phyloP scores from a whole-genome alignment of 768 basidiomycete genomes.

The Glaciozyma antarctica region DNA sequence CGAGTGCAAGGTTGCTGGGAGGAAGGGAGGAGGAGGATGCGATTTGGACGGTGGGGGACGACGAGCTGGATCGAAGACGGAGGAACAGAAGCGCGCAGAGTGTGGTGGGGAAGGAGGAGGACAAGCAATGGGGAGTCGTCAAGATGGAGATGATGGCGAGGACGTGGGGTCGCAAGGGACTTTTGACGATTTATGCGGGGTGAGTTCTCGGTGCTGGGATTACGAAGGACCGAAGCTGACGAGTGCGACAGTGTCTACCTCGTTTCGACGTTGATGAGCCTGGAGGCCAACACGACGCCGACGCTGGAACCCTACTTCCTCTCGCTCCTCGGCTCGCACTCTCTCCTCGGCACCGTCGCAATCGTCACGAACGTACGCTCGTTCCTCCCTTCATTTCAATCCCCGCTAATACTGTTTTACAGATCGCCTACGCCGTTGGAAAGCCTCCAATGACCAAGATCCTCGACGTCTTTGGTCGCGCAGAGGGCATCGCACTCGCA shows the following conservation, averaged over 20 bases:
- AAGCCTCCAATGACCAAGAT: constrained; percentile 35
- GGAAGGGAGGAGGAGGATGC: constrained; percentile 1
- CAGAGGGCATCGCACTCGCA: constrained; percentile 33
- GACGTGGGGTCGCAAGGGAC: constrained; percentile 22
- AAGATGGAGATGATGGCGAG: constrained; percentile 30
- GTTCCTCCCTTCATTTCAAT: background rate
- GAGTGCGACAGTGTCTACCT: constrained; percentile 27
- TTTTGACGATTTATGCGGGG: constrained; percentile 28
- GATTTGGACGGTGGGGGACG: constrained; percentile 9
- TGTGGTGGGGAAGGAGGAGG: background rate
- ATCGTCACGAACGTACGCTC: constrained; percentile 30
- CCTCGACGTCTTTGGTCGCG: constrained; percentile 35
- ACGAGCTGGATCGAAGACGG: too few relatives aligned
- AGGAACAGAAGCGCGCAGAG: background rate
- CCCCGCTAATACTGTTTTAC: background rate
- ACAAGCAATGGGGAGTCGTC: constrained; percentile 28
- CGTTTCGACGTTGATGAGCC: constrained; percentile 30
- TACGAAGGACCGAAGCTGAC: background rate
- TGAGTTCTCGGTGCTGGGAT: background rate
- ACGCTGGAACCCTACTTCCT: constrained; percentile 36
- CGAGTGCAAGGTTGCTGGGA: background rate
- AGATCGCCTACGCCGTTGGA: constrained; percentile 33
- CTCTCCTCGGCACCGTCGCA: constrained; percentile 27
- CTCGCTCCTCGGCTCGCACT: constrained; percentile 31
- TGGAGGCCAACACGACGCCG: constrained; percentile 33